phyloP scores from a whole-genome alignment of 345 rosid genomes.

The Arabis hirsuta region DNA sequence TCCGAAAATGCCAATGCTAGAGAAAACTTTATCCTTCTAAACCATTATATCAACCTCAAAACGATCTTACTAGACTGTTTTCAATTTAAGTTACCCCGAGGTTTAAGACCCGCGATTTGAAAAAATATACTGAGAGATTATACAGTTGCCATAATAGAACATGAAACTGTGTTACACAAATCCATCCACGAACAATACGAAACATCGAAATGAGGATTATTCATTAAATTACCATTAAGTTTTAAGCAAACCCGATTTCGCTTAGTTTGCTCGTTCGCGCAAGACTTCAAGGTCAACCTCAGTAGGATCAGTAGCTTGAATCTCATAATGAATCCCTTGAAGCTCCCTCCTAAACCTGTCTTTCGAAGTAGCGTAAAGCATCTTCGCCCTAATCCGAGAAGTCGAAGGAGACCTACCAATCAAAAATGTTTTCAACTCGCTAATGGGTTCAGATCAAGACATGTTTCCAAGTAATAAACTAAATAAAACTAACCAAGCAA shows the following conservation, averaged over 20 bases:
- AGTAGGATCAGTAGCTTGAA: conserved; percentile 86
- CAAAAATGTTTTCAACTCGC: not conserved
- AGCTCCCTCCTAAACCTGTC: conserved; percentile 72
- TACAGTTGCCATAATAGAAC: conserved; percentile 24
- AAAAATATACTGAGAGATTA: not conserved
- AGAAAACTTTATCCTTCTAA: too few relatives aligned
- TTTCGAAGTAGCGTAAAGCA: conserved; percentile 78
- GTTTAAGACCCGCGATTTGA: not conserved
- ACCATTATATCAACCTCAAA: not conserved
- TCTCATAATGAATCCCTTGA: conserved; percentile 77
- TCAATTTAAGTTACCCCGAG: not conserved
- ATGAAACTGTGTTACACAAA: conserved; percentile 29
- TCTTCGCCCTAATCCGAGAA: conserved; percentile 70
- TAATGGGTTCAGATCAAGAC: not conserved
- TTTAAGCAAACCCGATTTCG: not conserved
- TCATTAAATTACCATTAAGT: conserved; percentile 38
- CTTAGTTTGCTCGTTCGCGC: conserved; percentile 65
- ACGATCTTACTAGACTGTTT: not conserved
- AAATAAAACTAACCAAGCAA: conserved; percentile 60
- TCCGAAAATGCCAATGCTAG: too few relatives aligned
- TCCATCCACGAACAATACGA: conserved; percentile 27
- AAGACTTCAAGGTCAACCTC: conserved; percentile 79
- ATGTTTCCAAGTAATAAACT: not conserved
- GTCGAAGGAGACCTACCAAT: conserved; percentile 68
- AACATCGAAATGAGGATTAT: conserved; percentile 31